Conservation (phyloP, 2,329 filamentous ascomycete genomes). For the Aspergillus spinulosporus region DNA sequence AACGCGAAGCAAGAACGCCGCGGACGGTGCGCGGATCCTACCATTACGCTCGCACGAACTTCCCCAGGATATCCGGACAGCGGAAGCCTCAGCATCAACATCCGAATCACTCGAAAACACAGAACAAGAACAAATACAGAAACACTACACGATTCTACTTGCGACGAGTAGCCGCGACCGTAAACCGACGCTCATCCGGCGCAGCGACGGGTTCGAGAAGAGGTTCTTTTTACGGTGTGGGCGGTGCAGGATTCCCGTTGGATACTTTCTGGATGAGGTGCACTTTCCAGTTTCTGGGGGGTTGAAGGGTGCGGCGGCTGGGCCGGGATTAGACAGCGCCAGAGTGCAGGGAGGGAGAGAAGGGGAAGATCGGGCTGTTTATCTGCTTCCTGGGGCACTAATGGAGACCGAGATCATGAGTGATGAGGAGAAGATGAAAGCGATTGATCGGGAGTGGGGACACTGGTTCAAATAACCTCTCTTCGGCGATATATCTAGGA, state of each 20-base stretch:
- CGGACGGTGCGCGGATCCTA: constrained; percentile 60
- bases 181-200: constrained; percentile 53
- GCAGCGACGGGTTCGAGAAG: constrained; percentile 68
- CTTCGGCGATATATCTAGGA: background rate
- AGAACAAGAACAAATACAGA: constrained; percentile 22
- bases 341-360: constrained; percentile 37
- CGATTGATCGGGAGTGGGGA: constrained; percentile 39
- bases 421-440: constrained; percentile 34
- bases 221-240: constrained; percentile 59
- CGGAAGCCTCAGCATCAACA: no score
- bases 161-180: constrained; percentile 51
- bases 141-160: constrained; percentile 53
- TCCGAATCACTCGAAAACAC: constrained; percentile 4
- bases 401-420: constrained; percentile 59
- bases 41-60: constrained; percentile 45
- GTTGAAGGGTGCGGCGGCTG: constrained; percentile 2
- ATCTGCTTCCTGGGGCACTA: constrained; percentile 61
- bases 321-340: constrained; percentile 13
- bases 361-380: constrained; percentile 49
- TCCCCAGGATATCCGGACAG: constrained; percentile 13
- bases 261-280: constrained; percentile 60
- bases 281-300: constrained; percentile 40
- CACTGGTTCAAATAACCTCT: constrained; percentile 24
- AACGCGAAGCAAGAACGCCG: constrained; percentile 49
- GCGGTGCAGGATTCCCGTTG: constrained; percentile 61